phyloP scores from a whole-genome alignment of 371 early-diverging fungal genomes.

The Amoeboaphelidium protococcarum region DNA sequence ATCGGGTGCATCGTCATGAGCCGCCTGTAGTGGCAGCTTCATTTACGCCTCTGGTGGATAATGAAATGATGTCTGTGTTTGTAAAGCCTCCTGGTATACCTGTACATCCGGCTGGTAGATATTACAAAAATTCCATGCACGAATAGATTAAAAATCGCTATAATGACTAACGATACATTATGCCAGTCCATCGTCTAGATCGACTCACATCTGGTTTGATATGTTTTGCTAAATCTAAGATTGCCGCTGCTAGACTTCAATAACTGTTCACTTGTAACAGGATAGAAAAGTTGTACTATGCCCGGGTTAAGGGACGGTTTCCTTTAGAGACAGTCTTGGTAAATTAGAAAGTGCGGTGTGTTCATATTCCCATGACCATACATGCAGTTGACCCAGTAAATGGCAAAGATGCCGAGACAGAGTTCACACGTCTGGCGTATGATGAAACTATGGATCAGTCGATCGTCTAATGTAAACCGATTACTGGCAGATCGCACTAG shows the following conservation, averaged over 20 bases:
- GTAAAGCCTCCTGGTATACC: slow-evolving; percentile 19
- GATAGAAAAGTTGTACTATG: slow-evolving; percentile 14
- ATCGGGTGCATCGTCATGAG: slow-evolving; percentile 15
- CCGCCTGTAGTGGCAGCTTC: slow-evolving; percentile 5
- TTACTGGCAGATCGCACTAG: slow-evolving; percentile 21
- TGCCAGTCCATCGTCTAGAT: slow-evolving; percentile 16
- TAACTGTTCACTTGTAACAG: slow-evolving; percentile 5
- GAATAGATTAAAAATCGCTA: slow-evolving; percentile 4
- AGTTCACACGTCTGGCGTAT: not conserved
- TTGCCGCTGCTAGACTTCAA: slow-evolving; percentile 4
- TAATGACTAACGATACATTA: slow-evolving; percentile 1
- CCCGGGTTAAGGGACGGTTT: slow-evolving; percentile 13
- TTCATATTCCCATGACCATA: too few relatives aligned
- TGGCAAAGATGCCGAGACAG: slow-evolving; percentile 1
- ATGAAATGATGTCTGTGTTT: slow-evolving; percentile 11
- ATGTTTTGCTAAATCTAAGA: slow-evolving; percentile 9
- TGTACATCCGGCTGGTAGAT: slow-evolving; percentile 16
- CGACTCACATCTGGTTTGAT: slow-evolving; percentile 18
- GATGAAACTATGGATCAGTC: slow-evolving; percentile 8
- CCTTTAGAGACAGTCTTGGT: too few relatives aligned
- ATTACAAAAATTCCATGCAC: slow-evolving; percentile 11
- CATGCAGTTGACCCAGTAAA: not conserved
- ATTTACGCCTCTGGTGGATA: slow-evolving; percentile 9
- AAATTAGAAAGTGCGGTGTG: too few relatives aligned
- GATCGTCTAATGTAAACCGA: slow-evolving; percentile 14